Evolutionary conservation across 1,139 yeast genomes (phyloP), one percentile per base, ranked within the genome.

Genomic region (Zygoascus meyerae): DNA sequence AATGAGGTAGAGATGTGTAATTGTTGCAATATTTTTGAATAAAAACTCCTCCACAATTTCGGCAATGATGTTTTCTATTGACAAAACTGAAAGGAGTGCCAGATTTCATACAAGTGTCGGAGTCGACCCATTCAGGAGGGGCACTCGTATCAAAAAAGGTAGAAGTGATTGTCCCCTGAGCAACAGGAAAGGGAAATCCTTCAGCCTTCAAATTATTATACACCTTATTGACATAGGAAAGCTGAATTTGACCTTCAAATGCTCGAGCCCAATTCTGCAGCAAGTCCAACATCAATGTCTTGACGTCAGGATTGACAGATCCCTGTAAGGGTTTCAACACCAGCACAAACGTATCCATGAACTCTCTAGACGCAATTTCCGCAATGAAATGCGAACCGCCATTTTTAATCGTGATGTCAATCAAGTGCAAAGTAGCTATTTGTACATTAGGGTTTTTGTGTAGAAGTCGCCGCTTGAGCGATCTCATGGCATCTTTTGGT

Each of bases 51-150:
- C 99, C 99, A 67, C 99, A 92, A 45, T 95, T 85, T 48, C 98
- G 75, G 63, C 98, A 92, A 66, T 92, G 98, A 64, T 92, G 99
- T 62, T 92, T 89, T 59, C 99, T 74, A 63, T 86, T 89, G 54
- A 90, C 71, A 65, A 90, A 77, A 1, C 94, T 74, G 60, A 92
- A 92, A 11, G 83, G 71, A 33, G 75, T 79, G 47, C 95, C 89
- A 58, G 97, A 87, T 50, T 86, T 81, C 97, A 94, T 90, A 64
- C 99, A 92, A 10, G 86, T 87, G 59, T 89, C 95, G 14, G 89
- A 83, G 60, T 94, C 98, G 18, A 86, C 82, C 99, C 99, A 92
- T 58, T 90, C 97, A 0, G 98, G 98, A 2, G 99, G 97, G 4
- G 92, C 90, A 52, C 82, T 85, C 1, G 96, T 78, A 61, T 92